Conservation (phyloP, 2,329 filamentous ascomycete genomes). For the Calycina herbarum region DNA sequence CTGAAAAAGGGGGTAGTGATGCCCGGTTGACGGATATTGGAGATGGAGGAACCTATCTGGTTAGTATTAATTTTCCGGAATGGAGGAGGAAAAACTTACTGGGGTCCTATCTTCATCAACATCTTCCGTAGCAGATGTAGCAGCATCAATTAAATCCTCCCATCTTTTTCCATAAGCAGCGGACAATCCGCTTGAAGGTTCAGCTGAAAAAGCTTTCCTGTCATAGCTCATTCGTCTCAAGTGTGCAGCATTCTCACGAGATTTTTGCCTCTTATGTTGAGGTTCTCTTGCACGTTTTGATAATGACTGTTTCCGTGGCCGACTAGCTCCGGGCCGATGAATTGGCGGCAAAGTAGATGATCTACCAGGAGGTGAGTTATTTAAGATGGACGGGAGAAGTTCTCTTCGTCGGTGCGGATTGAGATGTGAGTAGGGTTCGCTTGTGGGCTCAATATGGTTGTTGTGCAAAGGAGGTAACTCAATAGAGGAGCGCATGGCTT, state of each 20-base stretch:
- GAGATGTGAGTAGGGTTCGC: constrained; percentile 68
- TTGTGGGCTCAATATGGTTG: constrained; percentile 52
- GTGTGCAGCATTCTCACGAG: constrained; percentile 65
- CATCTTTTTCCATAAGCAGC: constrained; percentile 80
- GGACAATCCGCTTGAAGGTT: constrained; percentile 59
- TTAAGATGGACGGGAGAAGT: constrained; percentile 78
- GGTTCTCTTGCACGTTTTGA: constrained; percentile 73
- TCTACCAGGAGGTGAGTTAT: constrained; percentile 79
- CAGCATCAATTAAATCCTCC: constrained; percentile 95
- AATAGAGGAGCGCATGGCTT: constrained; percentile 62
- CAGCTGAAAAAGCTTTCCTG: constrained; percentile 82
- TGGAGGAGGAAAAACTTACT: constrained; percentile 54
- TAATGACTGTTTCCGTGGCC: constrained; percentile 83
- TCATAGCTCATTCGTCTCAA: constrained; percentile 67
- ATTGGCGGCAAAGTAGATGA: constrained; percentile 86
- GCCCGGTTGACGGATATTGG: constrained; percentile 63
- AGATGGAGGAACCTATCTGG: constrained; percentile 61
- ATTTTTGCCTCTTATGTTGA: constrained; percentile 80
- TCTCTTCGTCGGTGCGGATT: constrained; percentile 65
- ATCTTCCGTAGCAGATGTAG: constrained; percentile 87
- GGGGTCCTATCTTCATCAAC: constrained; percentile 88
- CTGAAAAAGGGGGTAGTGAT: constrained; percentile 60
- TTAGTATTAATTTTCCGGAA: constrained; percentile 20
- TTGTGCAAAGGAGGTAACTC: constrained; percentile 70
- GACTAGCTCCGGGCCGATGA: constrained; percentile 69